These are phyloP conservation scores for Escovopsis sp. DNA, from an alignment of 2,329 filamentous ascomycete species.

Conservation along the genomic window DNA sequence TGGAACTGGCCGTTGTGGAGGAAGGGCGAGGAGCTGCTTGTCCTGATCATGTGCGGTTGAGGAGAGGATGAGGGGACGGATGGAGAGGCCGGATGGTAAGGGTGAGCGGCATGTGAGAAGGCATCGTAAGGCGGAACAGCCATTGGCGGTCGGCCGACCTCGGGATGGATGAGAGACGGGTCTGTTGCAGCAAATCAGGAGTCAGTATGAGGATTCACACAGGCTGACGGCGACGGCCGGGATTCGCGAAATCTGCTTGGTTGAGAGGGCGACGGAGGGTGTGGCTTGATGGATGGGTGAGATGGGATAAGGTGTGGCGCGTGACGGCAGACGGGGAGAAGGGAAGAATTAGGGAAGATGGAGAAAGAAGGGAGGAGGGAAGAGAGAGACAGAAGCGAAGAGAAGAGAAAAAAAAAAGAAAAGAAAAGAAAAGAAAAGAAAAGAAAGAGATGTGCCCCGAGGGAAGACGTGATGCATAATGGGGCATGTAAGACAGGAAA, in stretches of 20 bases:
- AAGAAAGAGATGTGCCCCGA: constrained; percentile 8
- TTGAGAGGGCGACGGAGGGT: not conserved
- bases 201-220: constrained; percentile 20
- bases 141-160: constrained; percentile 35
- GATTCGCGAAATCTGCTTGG: not conserved
- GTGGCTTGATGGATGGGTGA: not conserved
- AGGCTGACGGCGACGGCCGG: not conserved
- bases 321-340: too few relatives aligned
- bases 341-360: not conserved
- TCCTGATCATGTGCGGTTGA: constrained; percentile 32
- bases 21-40: constrained; percentile 52
- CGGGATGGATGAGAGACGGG: constrained; percentile 41
- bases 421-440: not conserved
- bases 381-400: not conserved
- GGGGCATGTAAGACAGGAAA: too few relatives aligned
- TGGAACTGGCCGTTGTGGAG: constrained; percentile 40
- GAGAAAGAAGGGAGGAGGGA: not conserved
- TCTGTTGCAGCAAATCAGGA: constrained; percentile 24
- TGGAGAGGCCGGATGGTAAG: constrained; percentile 44
- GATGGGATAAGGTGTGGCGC: too few relatives aligned
- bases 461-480: not conserved
- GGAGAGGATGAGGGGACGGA: constrained; percentile 41
- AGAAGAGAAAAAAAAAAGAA: not conserved
- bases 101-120: constrained; percentile 31
- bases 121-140: constrained; percentile 30